Evolutionary conservation across 257 asterid species (phyloP).

Genomic region (Solanum chilense): DNA sequence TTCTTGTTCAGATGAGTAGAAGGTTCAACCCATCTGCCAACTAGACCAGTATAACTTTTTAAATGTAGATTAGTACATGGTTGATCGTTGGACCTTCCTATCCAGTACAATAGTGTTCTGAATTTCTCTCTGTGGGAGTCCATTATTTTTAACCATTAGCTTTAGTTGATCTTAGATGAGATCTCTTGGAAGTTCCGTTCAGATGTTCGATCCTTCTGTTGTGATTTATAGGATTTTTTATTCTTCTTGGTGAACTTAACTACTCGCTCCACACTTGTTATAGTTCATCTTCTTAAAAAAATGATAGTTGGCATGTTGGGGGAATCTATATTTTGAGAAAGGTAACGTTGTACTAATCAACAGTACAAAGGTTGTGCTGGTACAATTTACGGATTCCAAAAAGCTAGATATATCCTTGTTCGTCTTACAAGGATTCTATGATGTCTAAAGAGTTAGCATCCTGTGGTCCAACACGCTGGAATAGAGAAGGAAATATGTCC

Average conservation of each 20-base stretch:
- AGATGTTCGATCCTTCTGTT: background rate
- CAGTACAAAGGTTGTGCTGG: background rate
- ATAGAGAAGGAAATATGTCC: background rate
- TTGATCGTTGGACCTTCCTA: background rate
- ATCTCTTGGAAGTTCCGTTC: background rate
- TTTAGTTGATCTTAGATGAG: background rate
- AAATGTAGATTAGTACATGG: background rate
- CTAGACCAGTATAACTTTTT: background rate
- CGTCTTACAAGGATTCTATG: background rate
- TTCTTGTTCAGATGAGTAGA: background rate
- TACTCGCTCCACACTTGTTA: background rate
- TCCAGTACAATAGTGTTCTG: background rate
- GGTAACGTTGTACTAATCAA: background rate
- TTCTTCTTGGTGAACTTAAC: background rate
- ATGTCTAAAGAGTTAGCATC: background rate
- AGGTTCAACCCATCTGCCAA: background rate
- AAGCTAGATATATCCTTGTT: background rate
- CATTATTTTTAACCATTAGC: background rate
- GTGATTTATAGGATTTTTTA: background rate
- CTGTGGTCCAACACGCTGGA: background rate
- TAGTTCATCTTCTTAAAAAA: background rate
- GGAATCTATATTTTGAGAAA: background rate
- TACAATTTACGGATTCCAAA: background rate
- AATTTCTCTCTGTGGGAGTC: background rate
- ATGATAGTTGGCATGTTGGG: background rate